Evolutionary conservation across 2,329 filamentous ascomycete species (phyloP), one percentile per base, ranked within the genome.

Genomic region (Lasiodiplodia sp.): DNA sequence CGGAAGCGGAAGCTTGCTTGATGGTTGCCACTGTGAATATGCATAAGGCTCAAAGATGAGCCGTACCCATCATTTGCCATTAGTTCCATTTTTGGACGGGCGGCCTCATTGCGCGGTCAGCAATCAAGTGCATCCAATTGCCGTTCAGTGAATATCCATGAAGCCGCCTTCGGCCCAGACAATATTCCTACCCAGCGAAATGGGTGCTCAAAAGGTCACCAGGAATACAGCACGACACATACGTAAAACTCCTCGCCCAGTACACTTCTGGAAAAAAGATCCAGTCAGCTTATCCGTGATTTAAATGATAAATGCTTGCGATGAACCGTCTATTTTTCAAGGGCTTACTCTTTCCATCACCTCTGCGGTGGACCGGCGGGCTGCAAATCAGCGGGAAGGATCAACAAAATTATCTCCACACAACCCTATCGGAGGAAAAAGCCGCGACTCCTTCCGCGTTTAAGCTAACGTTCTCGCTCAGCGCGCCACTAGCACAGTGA

Each of bases 371-470:
- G 8, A 21, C 11, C 37, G 40, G 21, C 34, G 12, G 12, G 14
- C 37, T 28, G 37, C n/a, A 28, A 25, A 14, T 28, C 51, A 53
- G 51, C 57, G 57, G 57, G 57, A 44, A 60, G 57, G 57, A 60
- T 60, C 57, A 60, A 44, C 7, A 60, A 18, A 60, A 25, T 11
- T 34, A 34, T 34, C 5, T 5, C 6, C 11, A 28, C 51, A 28
- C 21, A 21, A 18, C 21, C 56, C 37, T 44, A 38, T 47, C n/a
- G 21, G 37, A 44, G 21, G 25, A 44, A 56, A 56, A 11, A 28
- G 18, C 1, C 18, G 23, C 28, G 7, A 4, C 25, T 31, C 18
- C 12, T 14, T 55, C 12, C 6, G 18, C 23, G 25, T 16, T 34
- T 55, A 16, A 18, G 5, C 5, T 44, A 16, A 44, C 18, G 16